Evolutionary conservation across 768 basidiomycete species (phyloP), one percentile per base, ranked within the genome.

Genomic region (Calocybe cyanea): DNA sequence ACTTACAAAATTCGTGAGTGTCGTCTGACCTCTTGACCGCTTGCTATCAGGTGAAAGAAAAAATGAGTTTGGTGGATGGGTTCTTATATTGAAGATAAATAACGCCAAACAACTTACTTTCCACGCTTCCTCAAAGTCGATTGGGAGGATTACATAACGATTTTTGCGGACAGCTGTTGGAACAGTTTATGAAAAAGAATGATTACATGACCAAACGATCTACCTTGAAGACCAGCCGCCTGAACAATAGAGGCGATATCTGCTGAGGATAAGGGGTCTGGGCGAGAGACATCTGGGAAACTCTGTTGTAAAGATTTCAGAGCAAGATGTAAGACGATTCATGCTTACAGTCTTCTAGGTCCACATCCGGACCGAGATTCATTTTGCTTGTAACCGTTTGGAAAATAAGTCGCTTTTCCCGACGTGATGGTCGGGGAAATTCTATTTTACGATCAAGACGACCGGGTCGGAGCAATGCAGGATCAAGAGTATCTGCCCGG

Each of bases 91-190:
- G 46, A 51, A 53, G 50, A 59, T 69, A 77, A 76, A 74, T 61
- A 78, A 54, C 24, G 54, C 61, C 73, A 83, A 85, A 81, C 53
- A 77, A 80, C 89, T 60, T 55, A 95, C 93, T 78, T 97, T 98
- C 94, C 94, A 99, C 62, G 93, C 93, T 66, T 98, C 95, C 63
- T 99, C 96, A 58, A 99, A 98, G 77, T 99, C 96, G 11, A 87
- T 80, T 0, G 96, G 95, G 17, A 98, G 72, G 61, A 99, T 94
- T 37, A 99, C 81, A 69, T 99, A 99, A 60, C 95, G 87, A 66
- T 98, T 97, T 73, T 97, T 97, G 48, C 95, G 85, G 13, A 98
- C 95, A 54, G 94, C 94, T 93, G 54, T 40, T 46, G 47, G 38
- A 35, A 53, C 30, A 25, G 11, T 11, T 31, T 23, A 5, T 28